phyloP scores from a whole-genome alignment of 306 rosid species.

The Oemleria cerasiformis region DNA sequence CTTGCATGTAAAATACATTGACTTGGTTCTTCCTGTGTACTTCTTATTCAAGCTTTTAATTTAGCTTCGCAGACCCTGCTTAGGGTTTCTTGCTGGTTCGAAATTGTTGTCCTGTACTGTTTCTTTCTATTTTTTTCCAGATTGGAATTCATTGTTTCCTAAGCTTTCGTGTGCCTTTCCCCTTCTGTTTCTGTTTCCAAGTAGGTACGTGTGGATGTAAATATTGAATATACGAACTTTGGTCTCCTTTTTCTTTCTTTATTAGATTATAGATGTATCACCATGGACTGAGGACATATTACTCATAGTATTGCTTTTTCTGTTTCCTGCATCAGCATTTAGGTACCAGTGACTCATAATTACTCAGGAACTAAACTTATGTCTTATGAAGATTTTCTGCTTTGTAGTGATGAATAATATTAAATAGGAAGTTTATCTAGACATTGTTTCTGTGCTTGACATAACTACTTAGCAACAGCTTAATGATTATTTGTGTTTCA shows the following conservation, averaged over 20 bases:
- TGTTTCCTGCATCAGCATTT: neutral
- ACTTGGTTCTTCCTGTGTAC: neutral
- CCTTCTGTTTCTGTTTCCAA: neutral
- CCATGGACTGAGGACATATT: no score
- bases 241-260: no score
- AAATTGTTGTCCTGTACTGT: neutral
- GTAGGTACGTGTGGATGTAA: neutral
- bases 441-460: neutral
- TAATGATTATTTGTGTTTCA: slow-evolving; percentile 10
- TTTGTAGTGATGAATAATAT: neutral
- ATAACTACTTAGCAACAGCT: neutral
- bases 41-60: neutral
- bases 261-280: no score
- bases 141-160: neutral
- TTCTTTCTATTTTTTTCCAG: neutral
- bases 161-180: neutral
- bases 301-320: neutral
- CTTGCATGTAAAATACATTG: no score
- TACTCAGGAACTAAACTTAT: neutral
- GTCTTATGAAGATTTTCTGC: neutral
- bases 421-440: neutral
- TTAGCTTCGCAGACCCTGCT: neutral
- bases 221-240: neutral
- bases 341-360: neutral
- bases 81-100: neutral